Evolutionary conservation across 192 early-diverging fungal species (phyloP), one percentile per base, ranked within the genome.

Genomic region (Diversispora eburnea): DNA sequence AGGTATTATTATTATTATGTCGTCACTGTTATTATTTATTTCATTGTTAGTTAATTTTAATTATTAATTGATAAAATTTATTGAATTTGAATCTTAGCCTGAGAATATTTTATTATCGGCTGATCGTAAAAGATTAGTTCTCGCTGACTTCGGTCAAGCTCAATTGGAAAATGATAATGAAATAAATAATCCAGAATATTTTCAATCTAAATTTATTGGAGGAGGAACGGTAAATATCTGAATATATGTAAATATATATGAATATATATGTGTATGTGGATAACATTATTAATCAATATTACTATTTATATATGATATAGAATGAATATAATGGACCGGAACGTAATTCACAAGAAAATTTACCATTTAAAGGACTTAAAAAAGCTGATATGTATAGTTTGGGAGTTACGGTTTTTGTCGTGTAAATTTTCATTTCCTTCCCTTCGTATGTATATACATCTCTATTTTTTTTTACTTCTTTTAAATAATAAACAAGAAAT

Each of bases 301-400:
- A 52, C 17, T 12, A 17, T 52, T 17, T 17, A 13, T 17, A 54
- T 13, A 4, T 13, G 12, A 17, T 10, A 54, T 54, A 54, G 51
- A 4, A 10, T 0, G 51, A 9, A 54, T 54, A 17, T 17, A 17
- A 54, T 10, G 12, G 51, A 12, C 51, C 51, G n/a, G 51, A 54
- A 54, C 9, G 51, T 54, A 17, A 54, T 54, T 17, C 51, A 3
- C 51, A 17, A 17, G 51, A 54, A 54, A 1, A 54, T 17, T 17
- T 54, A 17, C 51, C 51, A 13, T 54, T 54, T 17, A 17, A 54
- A 54, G 51, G 51, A 17, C n/a, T 54, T 17, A 54, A 54, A 54
- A 54, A 54, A 54, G 51, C 51, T 54, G 51, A 54, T 54, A 54
- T 54, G 51, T 54, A 54, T 54, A 54, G 51, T 10, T 17, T 54